Evolutionary conservation across 1,284 basidiomycete species (phyloP).

Genomic region (Austroboletus novae-zelandiae): DNA sequence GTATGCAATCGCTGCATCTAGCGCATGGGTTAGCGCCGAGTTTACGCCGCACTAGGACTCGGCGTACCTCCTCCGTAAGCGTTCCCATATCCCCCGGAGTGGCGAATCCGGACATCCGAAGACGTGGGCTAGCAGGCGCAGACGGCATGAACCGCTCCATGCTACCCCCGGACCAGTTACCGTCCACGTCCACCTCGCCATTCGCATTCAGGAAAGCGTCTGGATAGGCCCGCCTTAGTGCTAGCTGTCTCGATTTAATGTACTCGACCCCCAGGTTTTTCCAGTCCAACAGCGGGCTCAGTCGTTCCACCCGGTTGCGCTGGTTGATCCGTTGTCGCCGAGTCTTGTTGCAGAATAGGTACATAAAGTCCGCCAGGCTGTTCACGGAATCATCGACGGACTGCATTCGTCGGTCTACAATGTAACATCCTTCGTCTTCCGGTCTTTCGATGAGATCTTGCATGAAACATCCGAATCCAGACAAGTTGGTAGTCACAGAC

Average conservation of each 20-base stretch:
- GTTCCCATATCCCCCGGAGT: slow-evolving; percentile 95
- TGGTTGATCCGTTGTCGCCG: slow-evolving; percentile 97
- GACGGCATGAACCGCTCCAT: slow-evolving; percentile 71
- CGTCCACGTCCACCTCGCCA: slow-evolving; percentile 52
- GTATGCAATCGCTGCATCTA: slow-evolving; percentile 86
- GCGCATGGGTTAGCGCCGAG: not conserved
- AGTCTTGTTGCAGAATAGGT: slow-evolving; percentile 84
- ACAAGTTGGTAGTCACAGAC: slow-evolving; percentile 94
- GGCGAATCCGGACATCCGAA: slow-evolving; percentile 67
- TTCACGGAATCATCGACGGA: slow-evolving; percentile 91
- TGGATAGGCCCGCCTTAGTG: slow-evolving; percentile 91
- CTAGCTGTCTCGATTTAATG: slow-evolving; percentile 91
- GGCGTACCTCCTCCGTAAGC: slow-evolving; percentile 78
- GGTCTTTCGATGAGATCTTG: slow-evolving; percentile 96
- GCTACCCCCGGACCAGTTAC: slow-evolving; percentile 40
- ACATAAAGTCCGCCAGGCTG: slow-evolving; percentile 72
- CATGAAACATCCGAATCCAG: slow-evolving; percentile 98
- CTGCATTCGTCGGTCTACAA: slow-evolving; percentile 89
- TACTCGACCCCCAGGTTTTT: slow-evolving; percentile 98
- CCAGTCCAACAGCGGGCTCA: slow-evolving; percentile 94
- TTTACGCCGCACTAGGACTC: not conserved
- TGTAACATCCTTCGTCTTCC: slow-evolving; percentile 88
- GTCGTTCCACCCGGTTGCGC: slow-evolving; percentile 93
- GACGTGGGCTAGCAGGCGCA: slow-evolving; percentile 85
- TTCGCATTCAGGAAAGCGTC: slow-evolving; percentile 75